phyloP scores from a whole-genome alignment of 768 basidiomycete species.

The Tylopilus rubrobrunneus region DNA sequence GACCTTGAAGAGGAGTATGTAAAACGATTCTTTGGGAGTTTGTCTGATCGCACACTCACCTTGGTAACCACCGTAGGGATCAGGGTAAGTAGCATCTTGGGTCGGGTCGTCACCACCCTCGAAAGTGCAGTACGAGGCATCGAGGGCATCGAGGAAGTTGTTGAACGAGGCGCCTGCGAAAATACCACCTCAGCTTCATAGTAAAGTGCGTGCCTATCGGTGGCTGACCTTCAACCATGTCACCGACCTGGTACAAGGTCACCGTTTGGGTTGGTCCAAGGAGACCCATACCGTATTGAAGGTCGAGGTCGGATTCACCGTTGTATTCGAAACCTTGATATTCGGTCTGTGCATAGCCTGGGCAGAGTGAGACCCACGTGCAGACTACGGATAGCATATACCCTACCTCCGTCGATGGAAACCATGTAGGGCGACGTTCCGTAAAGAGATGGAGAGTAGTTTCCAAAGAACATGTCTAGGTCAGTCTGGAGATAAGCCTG shows the following conservation, averaged over 20 bases:
- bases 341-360: slow-evolving; percentile 28
- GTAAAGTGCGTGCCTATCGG: neutral
- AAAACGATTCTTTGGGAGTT: too few relatives aligned
- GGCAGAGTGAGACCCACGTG: neutral
- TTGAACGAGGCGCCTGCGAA: slow-evolving; percentile 13
- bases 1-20: too few relatives aligned
- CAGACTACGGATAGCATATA: slow-evolving; percentile 7
- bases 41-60: too few relatives aligned
- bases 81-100: too few relatives aligned
- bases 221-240: slow-evolving; percentile 23
- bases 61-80: too few relatives aligned
- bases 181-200: neutral
- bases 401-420: slow-evolving; percentile 35
- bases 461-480: slow-evolving; percentile 31
- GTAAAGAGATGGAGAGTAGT: slow-evolving; percentile 14
- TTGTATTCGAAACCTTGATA: slow-evolving; percentile 23
- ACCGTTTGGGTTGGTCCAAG: slow-evolving; percentile 17
- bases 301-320: slow-evolving; percentile 31
- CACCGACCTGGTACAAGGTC: slow-evolving; percentile 32
- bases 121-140: too few relatives aligned
- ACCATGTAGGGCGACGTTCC: slow-evolving; percentile 28
- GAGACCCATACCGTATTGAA: slow-evolving; percentile 30
- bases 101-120: too few relatives aligned
- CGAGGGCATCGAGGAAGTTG: neutral
- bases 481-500: slow-evolving; percentile 28